Evolutionary conservation across 1,284 basidiomycete genomes (phyloP), one percentile per base, ranked within the genome.

Genomic region (Marasmius tenuissimus): DNA sequence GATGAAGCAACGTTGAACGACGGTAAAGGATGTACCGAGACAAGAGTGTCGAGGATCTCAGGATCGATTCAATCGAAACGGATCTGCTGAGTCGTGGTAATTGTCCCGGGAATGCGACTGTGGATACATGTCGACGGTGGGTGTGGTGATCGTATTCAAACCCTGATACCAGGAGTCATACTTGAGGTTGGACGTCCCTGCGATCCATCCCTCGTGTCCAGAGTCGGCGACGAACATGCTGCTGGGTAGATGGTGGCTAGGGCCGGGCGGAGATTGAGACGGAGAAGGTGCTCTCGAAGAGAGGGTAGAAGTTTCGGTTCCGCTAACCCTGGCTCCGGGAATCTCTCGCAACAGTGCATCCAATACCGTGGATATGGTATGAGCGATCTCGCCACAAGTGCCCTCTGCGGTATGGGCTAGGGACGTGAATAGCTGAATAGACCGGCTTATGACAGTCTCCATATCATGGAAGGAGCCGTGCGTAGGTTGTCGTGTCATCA

Each of bases 401-500:
- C 45, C 45, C 16, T 47, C 45, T 16, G 45, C 7, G 45, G 45
- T 8, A 47, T 47, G 45, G 20, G 45, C 45, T 20, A 47, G 20
- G 45, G 45, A 47, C 9, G 45, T 47, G 16, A 54, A 54, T 12
- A 37, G 33, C n/a, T 54, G 52, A 14, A 54, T 54, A 16, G 52
- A 37, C 52, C 52, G 33, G 20, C 14, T 37, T 14, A 54, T n/a
- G 38, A 37, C 52, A 18, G 52, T n/a, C 38, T 54, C 52, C 20
- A 37, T 38, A 18, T 37, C 34, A 20, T 37, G 7, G 4, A 35
- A 35, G 34, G 14, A 16, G 8, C 37, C 52, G n/a, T 18, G 52
- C 20, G 69, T 72, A 16, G 71, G 70, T 49, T 71, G 69, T 48
- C 71, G 71, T 10, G 73, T 69, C 63, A 76, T 63, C 4, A 72